Base-by-base conservation (phyloP, 2,329 filamentous ascomycete species). In the Penicillium sp. region DNA sequence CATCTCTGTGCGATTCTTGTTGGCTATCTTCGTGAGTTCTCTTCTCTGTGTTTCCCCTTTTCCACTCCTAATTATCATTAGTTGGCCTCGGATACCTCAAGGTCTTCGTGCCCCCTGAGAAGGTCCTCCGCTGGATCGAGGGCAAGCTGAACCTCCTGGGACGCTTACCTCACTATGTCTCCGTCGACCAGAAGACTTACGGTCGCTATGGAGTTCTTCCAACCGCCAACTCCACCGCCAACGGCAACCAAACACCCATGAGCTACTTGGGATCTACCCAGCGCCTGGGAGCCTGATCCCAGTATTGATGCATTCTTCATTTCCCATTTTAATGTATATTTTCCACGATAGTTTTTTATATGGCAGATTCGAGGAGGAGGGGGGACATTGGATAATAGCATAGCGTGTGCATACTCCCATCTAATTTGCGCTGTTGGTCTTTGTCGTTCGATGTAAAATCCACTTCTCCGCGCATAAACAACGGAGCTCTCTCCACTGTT, bases 111-210 rank as follows among this genome's bases (percentile, higher is more conserved):
- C 94, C 94, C 22, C 92, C 91, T 2, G 94, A 97, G 75, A 89
- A 88, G 82, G 83, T 88, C 28, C 79, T 97, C 53, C 84, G 91
- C 61, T 97, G 89, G 86, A 82, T 97, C 53, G 94, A 99, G 76
- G 85, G 84, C 17, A 95, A 93, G 71, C 77, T 97, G 57, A 94
- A 96, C 68, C 80, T 97, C 10, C 80, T 96, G 22, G 89, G 86
- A 19, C 82, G 91, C 56, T 76, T 97, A 26, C 93, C 93, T 42
- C 90, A 96, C 75, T 97, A 96, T 68, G 88, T 97, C 45, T 95
- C 90, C 54, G 87, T 97, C 16, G 93, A 97, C 69, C 92, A 96
- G 75, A 97, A 96, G 81, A 96, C 90, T 6, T 96, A 93, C 68
- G 93, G 93, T 8, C 83, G 93, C 50, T 97, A 96, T 67, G 93